A percentile compares a stretch with the other conserved stretches of the same genome.
phyloP scores from a whole-genome alignment of 225 moss, liverwort and hornwort genomes.

The Pleurozium schreberi region DNA sequence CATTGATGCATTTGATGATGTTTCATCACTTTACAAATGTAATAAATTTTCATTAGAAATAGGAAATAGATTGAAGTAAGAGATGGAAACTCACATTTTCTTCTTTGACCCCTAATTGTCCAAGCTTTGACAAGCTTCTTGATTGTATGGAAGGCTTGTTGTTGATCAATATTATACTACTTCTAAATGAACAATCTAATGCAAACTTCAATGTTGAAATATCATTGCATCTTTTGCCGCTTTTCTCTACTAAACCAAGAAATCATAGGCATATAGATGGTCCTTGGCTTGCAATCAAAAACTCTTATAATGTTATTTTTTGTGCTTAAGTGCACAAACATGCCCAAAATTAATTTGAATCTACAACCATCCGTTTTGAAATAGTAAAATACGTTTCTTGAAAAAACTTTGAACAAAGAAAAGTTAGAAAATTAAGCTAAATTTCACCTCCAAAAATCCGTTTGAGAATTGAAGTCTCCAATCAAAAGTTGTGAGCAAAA shows the following conservation, averaged over 20 bases:
- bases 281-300: background rate
- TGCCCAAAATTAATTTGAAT: background rate
- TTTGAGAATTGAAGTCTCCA: no score
- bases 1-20: background rate
- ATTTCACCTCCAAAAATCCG: no score
- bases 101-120: background rate
- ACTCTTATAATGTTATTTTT: background rate
- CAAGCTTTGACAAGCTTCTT: background rate
- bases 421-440: no score
- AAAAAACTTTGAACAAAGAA: no score
- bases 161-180: background rate
- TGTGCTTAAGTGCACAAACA: background rate
- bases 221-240: background rate
- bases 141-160: background rate
- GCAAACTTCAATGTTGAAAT: background rate
- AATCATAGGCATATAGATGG: background rate
- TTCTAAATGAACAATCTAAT: background rate
- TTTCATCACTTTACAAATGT: background rate
- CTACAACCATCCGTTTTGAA: accelerated
- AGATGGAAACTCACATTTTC: background rate
- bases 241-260: accelerated
- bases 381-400: background rate
- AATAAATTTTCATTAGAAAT: background rate
- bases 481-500: no score
- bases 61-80: background rate